These are phyloP conservation scores for Xylaria curta DNA, from an alignment of 495 filamentous ascomycete genomes.

Conservation along the genomic window DNA sequence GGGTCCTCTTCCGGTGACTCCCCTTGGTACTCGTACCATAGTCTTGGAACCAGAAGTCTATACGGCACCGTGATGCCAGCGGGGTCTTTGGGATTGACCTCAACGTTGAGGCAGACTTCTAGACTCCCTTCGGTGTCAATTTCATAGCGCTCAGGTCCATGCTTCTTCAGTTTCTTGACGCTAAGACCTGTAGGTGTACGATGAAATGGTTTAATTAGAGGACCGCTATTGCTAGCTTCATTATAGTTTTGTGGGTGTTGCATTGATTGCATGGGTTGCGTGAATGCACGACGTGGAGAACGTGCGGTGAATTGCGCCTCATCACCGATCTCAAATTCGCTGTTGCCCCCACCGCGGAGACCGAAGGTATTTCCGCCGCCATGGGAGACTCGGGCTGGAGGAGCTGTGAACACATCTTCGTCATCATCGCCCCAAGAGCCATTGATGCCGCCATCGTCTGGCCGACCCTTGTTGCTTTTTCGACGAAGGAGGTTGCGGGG, in stretches of 20 bases:
- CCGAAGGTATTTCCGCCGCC: constrained; percentile 25
- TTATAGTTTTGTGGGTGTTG: constrained; percentile 16
- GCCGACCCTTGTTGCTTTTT: constrained; percentile 52
- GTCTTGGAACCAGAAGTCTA: constrained; percentile 79
- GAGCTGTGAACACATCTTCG: constrained; percentile 41
- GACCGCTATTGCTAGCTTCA: constrained; percentile 14
- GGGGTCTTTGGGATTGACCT: constrained; percentile 83
- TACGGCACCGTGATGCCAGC: constrained; percentile 89
- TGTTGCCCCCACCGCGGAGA: constrained; percentile 45
- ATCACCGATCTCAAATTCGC: constrained; percentile 51
- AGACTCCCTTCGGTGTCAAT: constrained; percentile 79
- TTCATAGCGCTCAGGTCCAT: constrained; percentile 35
- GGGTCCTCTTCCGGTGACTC: constrained; percentile 24
- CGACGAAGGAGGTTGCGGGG: constrained; percentile 60
- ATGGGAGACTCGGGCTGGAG: constrained; percentile 23
- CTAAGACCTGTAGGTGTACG: constrained; percentile 75
- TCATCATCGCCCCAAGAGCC: constrained; percentile 55
- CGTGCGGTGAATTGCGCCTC: constrained; percentile 51
- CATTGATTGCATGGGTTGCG: constrained; percentile 34
- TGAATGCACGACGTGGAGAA: constrained; percentile 37
- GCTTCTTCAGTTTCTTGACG: constrained; percentile 60
- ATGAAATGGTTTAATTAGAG: constrained; percentile 60
- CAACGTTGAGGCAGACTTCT: constrained; percentile 84
- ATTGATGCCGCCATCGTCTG: constrained; percentile 59
- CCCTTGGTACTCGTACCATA: constrained; percentile 62